A percentile compares a stretch with the other conserved stretches of the same genome.
Evolutionary conservation across 306 rosid genomes (phyloP).

Genomic region (Quercus gilva): DNA sequence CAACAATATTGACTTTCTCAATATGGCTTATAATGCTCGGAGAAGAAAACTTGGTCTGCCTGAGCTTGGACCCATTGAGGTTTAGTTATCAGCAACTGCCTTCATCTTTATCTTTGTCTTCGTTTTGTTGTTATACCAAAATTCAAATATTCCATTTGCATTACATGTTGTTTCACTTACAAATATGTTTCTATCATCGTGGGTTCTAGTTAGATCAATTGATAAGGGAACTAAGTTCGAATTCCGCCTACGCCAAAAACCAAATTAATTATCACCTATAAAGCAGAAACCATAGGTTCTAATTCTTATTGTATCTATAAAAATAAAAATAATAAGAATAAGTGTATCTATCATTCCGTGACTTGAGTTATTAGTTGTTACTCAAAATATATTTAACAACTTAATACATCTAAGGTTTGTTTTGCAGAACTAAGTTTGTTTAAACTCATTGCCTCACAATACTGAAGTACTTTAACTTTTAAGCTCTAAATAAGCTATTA

Average conservation of each 20-base stretch:
- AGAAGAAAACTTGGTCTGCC: constrained; percentile 71
- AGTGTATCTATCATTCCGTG: background rate
- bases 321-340: too few relatives aligned
- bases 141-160: background rate
- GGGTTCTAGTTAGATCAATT: too few relatives aligned
- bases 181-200: background rate
- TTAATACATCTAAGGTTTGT: background rate
- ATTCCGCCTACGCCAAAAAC: too few relatives aligned
- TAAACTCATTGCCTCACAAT: background rate
- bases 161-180: background rate
- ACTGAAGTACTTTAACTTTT: too few relatives aligned
- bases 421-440: background rate
- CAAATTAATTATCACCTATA: too few relatives aligned
- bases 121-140: background rate
- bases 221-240: too few relatives aligned
- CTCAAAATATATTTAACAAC: background rate
- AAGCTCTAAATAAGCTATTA: background rate
- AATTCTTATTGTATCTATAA: too few relatives aligned
- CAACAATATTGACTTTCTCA: constrained; percentile 74
- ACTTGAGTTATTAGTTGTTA: background rate
- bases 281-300: too few relatives aligned
- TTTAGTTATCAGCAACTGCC: constrained; percentile 2
- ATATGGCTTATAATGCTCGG: constrained; percentile 91
- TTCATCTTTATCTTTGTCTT: background rate
- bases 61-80: constrained; percentile 91